Evolutionary conservation across 768 basidiomycete species (phyloP).

Genomic region (Candolleomyces aberdarensis): DNA sequence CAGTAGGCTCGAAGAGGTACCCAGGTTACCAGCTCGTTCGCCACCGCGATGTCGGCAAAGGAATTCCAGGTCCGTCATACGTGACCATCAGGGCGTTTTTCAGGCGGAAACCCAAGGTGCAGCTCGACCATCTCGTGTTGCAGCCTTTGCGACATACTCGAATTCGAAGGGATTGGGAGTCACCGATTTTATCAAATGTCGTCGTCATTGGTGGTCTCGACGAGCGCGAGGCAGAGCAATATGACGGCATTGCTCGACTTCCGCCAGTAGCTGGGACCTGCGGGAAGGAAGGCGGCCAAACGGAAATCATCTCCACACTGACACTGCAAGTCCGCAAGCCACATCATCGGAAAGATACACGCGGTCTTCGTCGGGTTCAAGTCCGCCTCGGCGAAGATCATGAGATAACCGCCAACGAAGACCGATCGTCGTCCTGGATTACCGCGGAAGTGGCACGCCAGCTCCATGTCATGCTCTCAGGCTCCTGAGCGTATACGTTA

Average conservation of each 20-base stretch:
- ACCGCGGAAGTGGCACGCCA: too few species aligned
- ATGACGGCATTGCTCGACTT: neutral
- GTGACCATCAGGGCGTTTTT: neutral
- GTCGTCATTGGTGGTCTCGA: conserved; percentile 12
- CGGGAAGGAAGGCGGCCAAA: neutral
- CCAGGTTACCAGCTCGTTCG: too few species aligned
- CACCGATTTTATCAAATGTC: neutral
- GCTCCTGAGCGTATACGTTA: too few species aligned
- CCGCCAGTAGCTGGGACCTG: neutral
- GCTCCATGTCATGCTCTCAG: too few species aligned
- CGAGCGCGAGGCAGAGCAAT: conserved; percentile 3
- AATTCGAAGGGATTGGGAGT: neutral
- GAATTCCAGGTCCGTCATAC: neutral
- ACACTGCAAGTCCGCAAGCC: neutral
- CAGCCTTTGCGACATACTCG: neutral
- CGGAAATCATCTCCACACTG: conserved; percentile 2
- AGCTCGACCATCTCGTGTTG: neutral
- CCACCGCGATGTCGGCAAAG: too few species aligned
- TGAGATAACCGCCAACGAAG: too few species aligned
- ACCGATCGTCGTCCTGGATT: too few species aligned
- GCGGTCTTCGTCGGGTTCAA: neutral
- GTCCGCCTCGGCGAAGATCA: neutral
- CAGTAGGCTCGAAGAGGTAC: too few species aligned
- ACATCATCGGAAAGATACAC: neutral
- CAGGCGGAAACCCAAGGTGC: neutral